These are phyloP conservation scores for Diaporthe destruens DNA, from an alignment of 2,329 filamentous ascomycete genomes.

Conservation along the genomic window DNA sequence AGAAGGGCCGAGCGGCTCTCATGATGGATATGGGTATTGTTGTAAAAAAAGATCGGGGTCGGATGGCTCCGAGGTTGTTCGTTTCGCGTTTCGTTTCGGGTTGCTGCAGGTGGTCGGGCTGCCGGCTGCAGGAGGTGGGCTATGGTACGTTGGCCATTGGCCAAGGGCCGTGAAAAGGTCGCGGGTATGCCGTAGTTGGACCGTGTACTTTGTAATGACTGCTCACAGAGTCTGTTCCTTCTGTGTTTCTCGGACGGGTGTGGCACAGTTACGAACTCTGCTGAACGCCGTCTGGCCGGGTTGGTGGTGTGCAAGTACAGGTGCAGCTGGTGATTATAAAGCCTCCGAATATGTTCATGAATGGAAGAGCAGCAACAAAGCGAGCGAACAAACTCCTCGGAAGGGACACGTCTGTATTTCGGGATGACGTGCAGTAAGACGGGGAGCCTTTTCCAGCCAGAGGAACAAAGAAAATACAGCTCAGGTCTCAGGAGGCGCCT, in stretches of 20 bases:
- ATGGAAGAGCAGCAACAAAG: slow-evolving; percentile 16
- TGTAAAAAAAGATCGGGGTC: slow-evolving; percentile 27
- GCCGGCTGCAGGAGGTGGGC: background rate
- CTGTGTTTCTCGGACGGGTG: background rate
- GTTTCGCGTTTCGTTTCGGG: slow-evolving; percentile 40
- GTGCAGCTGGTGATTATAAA: slow-evolving; percentile 7
- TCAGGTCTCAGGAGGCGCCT: background rate
- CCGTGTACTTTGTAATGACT: background rate
- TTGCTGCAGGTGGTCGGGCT: slow-evolving; percentile 13
- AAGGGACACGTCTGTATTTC: slow-evolving; percentile 7
- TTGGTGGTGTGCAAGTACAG: background rate
- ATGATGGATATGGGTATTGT: slow-evolving; percentile 51
- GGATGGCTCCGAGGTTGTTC: slow-evolving; percentile 23
- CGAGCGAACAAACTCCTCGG: background rate
- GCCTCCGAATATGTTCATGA: slow-evolving; percentile 30
- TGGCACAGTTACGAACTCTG: background rate
- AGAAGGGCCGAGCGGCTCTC: slow-evolving; percentile 68
- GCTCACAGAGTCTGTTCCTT: background rate
- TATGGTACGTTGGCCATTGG: background rate
- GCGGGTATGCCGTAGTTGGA: background rate
- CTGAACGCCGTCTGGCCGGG: background rate
- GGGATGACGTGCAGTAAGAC: slow-evolving; percentile 1
- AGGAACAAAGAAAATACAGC: background rate
- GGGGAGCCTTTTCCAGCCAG: background rate
- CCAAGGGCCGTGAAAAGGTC: slow-evolving; percentile 7